Conservation (phyloP, 345 rosid genomes). For the Corymbia maculata region DNA sequence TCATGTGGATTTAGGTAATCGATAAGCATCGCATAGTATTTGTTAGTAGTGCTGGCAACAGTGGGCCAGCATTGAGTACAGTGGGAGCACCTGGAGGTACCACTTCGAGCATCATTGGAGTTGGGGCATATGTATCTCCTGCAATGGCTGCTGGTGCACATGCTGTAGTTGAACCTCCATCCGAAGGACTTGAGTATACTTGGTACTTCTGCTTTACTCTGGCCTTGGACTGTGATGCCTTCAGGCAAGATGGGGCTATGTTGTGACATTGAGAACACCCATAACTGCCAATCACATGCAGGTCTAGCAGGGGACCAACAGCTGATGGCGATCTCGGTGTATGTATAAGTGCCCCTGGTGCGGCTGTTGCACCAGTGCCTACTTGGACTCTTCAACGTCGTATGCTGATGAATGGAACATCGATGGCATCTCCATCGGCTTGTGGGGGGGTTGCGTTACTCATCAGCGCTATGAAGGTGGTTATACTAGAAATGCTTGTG, state of each 20-base stretch:
- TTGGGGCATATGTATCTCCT: constrained; percentile 98
- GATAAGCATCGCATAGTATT: constrained; percentile 78
- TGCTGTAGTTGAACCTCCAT: constrained; percentile 85
- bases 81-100: constrained; percentile 99
- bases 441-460: constrained; percentile 96
- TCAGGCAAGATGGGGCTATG: background rate
- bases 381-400: constrained; percentile 98
- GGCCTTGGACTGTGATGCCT: background rate
- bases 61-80: constrained; percentile 92
- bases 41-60: constrained; percentile 98
- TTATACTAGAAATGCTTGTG: background rate
- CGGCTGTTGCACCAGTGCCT: constrained; percentile 99
- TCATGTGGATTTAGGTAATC: constrained; percentile 54
- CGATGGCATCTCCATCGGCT: constrained; percentile 99
- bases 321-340: constrained; percentile 98
- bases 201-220: constrained; percentile 32
- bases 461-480: constrained; percentile 94
- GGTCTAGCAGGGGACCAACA: constrained; percentile 99
- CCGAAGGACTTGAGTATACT: constrained; percentile 90
- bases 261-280: background rate
- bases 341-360: constrained; percentile 96
- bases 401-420: constrained; percentile 99
- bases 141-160: constrained; percentile 98
- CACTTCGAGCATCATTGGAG: constrained; percentile 86
- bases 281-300: constrained; percentile 20